Evolutionary conservation across 768 basidiomycete genomes (phyloP), one percentile per base, ranked within the genome.

Genomic region (Leccinum sublutescens): DNA sequence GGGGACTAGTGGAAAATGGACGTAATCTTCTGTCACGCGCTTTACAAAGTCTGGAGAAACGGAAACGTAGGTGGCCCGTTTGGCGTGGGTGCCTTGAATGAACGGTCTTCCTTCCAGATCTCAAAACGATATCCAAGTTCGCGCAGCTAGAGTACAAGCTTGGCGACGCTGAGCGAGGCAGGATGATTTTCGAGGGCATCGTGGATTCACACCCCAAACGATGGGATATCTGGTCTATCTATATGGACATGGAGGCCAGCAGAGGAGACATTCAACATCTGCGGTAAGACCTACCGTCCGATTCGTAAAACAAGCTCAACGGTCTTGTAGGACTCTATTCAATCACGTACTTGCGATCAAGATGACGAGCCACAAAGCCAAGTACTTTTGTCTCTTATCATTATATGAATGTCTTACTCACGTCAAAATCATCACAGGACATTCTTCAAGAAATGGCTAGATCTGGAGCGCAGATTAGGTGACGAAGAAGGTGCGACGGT

Each of bases 361-460:
- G 70, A 89, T 97, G 82, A 96, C 94, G 12, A 91, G 87, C 68
- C 91, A 94, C 71, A 96, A 95, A 76, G 95, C 95, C 21, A 98
- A 97, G 93, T 95, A 69, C 68, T 87, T n/a, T 45, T 81, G n/a
- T 7, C 23, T 56, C 29, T 4, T 36, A 49, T 31, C 25, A n/a
- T 6, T 21, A 7, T n/a, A 33, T 19, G 2, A 21, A 17, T 19
- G 21, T 57, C 15, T 14, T 25, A 31, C 60, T 66, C 55, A 66
- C 33, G 55, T 64, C 11, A 11, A 9, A 64, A 64, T 57, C 59
- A 53, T 58, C 23, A 58, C 29, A 95, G 93, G 76, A 85, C 88
- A 29, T 88, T 98, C 75, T 98, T 99, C 84, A 99, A 99, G 76
- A 98, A 98, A 74, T 97, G 95, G 93, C 79, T 98, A 33, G 87